phyloP scores from a whole-genome alignment of 2,329 filamentous ascomycete genomes.

The Acrocalymma vagum region DNA sequence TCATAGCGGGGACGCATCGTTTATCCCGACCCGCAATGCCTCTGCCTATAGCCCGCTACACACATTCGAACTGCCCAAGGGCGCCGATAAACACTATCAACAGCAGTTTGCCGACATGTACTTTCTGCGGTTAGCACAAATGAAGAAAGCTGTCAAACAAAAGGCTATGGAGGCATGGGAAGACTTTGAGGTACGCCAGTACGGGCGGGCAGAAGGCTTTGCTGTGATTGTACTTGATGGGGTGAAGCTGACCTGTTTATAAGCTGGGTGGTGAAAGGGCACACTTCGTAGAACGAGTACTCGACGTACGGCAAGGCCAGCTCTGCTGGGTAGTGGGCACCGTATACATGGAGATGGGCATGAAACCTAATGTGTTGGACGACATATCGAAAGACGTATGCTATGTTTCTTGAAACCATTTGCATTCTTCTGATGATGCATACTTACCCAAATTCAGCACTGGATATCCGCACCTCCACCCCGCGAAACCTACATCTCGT shows the following conservation, averaged over 20 bases:
- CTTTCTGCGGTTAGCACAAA: constrained; percentile 85
- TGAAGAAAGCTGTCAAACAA: constrained; percentile 83
- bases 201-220: not conserved
- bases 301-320: constrained; percentile 95
- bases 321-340: constrained; percentile 96
- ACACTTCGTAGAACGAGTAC: constrained; percentile 81
- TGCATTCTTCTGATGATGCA: not conserved
- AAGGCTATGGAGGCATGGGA: constrained; percentile 80
- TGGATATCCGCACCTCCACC: constrained; percentile 87
- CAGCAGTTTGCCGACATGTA: constrained; percentile 99
- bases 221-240: not conserved
- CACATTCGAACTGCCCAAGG: constrained; percentile 76
- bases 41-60: constrained; percentile 77
- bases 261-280: constrained; percentile 78
- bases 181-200: constrained; percentile 66
- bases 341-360: constrained; percentile 94
- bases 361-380: constrained; percentile 95
- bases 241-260: constrained; percentile 14
- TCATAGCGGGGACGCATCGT: constrained; percentile 34
- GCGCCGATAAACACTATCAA: constrained; percentile 74
- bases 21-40: constrained; percentile 34
- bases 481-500: constrained; percentile 77
- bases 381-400: constrained; percentile 89
- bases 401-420: constrained; percentile 12
- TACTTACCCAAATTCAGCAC: constrained; percentile 62